Conservation (phyloP, 192 early-diverging fungal species). For the Allomyces macrogynus region DNA sequence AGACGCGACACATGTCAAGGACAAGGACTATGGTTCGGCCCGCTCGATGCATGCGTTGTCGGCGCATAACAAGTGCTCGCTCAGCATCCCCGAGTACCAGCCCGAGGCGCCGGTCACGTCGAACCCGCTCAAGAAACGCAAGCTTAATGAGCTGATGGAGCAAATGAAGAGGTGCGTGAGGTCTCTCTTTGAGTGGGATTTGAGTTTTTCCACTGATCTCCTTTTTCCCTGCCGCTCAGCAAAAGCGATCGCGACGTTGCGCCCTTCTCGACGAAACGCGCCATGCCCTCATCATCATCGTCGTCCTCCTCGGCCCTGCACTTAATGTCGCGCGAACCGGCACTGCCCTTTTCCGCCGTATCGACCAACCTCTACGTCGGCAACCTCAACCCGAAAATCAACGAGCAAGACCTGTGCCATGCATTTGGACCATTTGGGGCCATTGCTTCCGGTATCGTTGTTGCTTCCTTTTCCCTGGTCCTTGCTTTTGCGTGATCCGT, state of each 20-base stretch:
- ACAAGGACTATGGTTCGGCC: conserved; percentile 10
- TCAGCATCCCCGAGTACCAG: conserved; percentile 11
- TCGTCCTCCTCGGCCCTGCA: conserved; percentile 5
- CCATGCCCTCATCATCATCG: not conserved
- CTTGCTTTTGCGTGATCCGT: too few species aligned
- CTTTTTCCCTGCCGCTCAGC: not conserved
- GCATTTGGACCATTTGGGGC: conserved; percentile 65
- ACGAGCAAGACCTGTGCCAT: conserved; percentile 48
- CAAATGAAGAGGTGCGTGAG: conserved; percentile 45
- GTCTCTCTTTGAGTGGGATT: not conserved
- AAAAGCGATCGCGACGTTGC: conserved; percentile 5
- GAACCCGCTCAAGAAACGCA: conserved; percentile 44
- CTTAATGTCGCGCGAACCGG: conserved; percentile 16
- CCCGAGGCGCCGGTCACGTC: conserved; percentile 12
- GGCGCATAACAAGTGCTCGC: conserved; percentile 3
- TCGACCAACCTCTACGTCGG: conserved; percentile 75
- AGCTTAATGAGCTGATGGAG: conserved; percentile 63
- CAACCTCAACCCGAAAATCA: conserved; percentile 50
- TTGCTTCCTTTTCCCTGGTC: too few species aligned
- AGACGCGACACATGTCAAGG: conserved; percentile 17
- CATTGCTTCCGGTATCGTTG: conserved; percentile 34
- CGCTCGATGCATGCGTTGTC: conserved; percentile 1
- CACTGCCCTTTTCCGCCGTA: conserved; percentile 32
- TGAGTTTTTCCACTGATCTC: not conserved
- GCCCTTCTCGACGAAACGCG: conserved; percentile 8